Evolutionary conservation across 2,329 filamentous ascomycete genomes (phyloP).

Genomic region (Colletotrichum sp.): DNA sequence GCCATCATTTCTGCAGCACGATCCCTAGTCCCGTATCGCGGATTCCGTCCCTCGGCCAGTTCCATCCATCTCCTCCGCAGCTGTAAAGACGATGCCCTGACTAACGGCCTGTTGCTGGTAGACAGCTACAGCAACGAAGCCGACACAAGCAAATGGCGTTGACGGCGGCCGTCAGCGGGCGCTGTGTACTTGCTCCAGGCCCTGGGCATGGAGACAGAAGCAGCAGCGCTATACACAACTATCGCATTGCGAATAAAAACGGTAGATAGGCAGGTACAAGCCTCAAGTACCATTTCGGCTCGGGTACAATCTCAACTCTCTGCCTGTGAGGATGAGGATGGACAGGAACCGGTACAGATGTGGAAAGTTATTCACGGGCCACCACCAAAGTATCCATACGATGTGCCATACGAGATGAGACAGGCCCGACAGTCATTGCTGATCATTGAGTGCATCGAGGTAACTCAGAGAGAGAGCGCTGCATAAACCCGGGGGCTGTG

Average conservation of each 20-base stretch:
- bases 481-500: slow-evolving; percentile 21
- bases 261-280: not conserved
- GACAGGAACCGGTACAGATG: not conserved
- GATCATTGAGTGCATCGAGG: slow-evolving; percentile 8
- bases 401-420: slow-evolving; percentile 13
- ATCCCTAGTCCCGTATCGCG: not conserved
- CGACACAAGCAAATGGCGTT: slow-evolving; percentile 7
- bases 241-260: not conserved
- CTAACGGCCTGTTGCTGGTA: not conserved
- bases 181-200: not conserved
- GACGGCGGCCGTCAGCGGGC: slow-evolving; percentile 12
- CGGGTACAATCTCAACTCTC: not conserved
- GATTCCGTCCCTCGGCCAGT: not conserved
- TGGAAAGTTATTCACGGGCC: slow-evolving; percentile 3
- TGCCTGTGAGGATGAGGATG: not conserved
- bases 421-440: not conserved
- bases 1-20: not conserved
- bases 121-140: slow-evolving; percentile 1
- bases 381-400: slow-evolving; percentile 3
- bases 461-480: slow-evolving; percentile 7
- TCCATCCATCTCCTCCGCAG: not conserved
- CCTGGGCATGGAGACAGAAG: not conserved
- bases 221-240: slow-evolving; percentile 8
- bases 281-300: slow-evolving; percentile 40
- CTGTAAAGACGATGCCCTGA: not conserved